Base-by-base conservation (phyloP, 108 stramenopile species). In the Skeletonema grethae region DNA sequence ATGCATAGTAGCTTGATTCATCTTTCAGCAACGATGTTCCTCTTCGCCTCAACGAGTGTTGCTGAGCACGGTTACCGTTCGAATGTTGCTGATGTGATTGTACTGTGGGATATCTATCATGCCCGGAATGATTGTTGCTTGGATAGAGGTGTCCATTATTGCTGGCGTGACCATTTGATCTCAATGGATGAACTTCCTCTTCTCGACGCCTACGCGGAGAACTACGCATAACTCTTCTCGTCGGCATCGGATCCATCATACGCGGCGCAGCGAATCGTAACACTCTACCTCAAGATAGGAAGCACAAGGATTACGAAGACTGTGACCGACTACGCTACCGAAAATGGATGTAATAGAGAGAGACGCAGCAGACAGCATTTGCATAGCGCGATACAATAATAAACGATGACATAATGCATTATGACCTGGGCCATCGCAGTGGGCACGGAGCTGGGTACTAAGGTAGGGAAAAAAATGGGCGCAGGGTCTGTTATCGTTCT, bases 131-230 rank as follows among this genome's bases (percentile, higher is more conserved):
- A n/a, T 43, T 43, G 15, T n/a, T 43, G 41, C 0, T 43, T 43
- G 41, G 41, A 43, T 43, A 11, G 38, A 12, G 41, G 41, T 43
- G 41, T 53, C 50, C 50, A 24, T 53, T 53, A 22, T 9, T 53
- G 50, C 5, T n/a, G 20, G 7, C 46, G 16, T 6, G 18, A 48
- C 22, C 22, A 53, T 53, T 53, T 1, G 50, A 53, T 53, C 50
- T 53, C 22, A 22, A 22, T 24, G 8, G 22, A 1, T 20, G 22
- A 2, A 22, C 18, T 8, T 53, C 50, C 8, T 53, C 16, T 22
- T 24, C 50, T 53, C 50, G 6, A 20, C 50, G 50, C 50, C 50
- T 53, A 8, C 50, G 50, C 50, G 50, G 50, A 53, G n/a, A n/a
- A n/a, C n/a, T n/a, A n/a, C n/a, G n/a, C n/a, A n/a, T n/a, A n/a